Evolutionary conservation across 441 rosid species (phyloP).

Genomic region (Pelargonium cotyledonis): DNA sequence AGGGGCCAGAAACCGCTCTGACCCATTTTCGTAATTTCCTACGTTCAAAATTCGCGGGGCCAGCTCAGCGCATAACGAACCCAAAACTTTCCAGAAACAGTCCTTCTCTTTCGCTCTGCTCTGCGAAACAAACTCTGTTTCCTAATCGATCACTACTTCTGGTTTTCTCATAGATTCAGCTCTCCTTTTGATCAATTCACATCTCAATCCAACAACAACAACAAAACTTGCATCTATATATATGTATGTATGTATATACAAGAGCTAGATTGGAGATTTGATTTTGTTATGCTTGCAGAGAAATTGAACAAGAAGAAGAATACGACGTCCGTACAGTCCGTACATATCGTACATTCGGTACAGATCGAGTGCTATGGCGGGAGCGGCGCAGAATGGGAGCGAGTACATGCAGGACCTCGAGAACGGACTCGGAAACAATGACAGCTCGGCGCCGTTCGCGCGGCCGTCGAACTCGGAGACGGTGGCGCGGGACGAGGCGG

Average conservation of each 20-base stretch:
- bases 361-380: constrained; percentile 28
- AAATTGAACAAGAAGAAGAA: neutral
- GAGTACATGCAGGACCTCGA: neutral
- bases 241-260: neutral
- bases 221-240: neutral
- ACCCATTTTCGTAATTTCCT: neutral
- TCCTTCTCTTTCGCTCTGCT: neutral
- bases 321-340: too few species aligned
- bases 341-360: too few species aligned
- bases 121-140: neutral
- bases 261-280: neutral
- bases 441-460: constrained; percentile 29
- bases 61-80: constrained; percentile 1
- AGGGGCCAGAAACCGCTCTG: neutral
- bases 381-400: constrained; percentile 26
- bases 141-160: constrained; percentile 1
- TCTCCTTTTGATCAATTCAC: neutral
- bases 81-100: neutral
- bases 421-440: neutral
- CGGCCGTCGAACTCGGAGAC: constrained; percentile 63
- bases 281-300: too few species aligned
- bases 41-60: neutral
- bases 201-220: neutral
- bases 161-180: too few species aligned
- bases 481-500: constrained; percentile 63